These are phyloP conservation scores for Backusella tarrabulga DNA, from an alignment of 192 early-diverging fungal genomes.

Conservation along the genomic window DNA sequence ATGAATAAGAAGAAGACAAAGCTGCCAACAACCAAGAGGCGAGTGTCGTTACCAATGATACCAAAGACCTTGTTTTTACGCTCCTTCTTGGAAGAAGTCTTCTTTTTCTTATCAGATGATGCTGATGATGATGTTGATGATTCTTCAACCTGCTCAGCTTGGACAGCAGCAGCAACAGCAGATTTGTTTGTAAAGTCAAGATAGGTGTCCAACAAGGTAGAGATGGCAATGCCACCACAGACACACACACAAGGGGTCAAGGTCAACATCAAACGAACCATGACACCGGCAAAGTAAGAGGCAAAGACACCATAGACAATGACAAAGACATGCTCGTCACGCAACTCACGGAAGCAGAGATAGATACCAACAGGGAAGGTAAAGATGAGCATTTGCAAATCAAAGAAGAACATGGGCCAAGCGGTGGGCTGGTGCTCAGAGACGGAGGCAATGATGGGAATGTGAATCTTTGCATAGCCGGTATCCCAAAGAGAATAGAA, in stretches of 20 bases:
- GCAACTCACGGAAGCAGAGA: conserved; percentile 93
- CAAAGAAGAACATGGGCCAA: conserved; percentile 99
- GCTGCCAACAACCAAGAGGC: conserved; percentile 58
- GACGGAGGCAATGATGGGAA: conserved; percentile 99
- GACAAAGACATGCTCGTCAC: conserved; percentile 97
- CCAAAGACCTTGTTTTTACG: conserved; percentile 39
- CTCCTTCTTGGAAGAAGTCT: conserved; percentile 17
- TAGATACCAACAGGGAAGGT: conserved; percentile 97
- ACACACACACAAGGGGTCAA: conserved; percentile 98
- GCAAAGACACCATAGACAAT: conserved; percentile 98
- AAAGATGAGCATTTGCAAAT: conserved; percentile 94
- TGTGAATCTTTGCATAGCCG: conserved; percentile 98
- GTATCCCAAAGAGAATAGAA: conserved; percentile 99
- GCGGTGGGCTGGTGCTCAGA: conserved; percentile 99
- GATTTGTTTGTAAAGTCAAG: conserved; percentile 42
- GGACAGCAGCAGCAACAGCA: not conserved
- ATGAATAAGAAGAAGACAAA: conserved; percentile 74
- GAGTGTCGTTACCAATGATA: conserved; percentile 48
- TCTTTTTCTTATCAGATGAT: not conserved
- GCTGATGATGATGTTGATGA: no score
- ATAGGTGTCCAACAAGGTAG: conserved; percentile 86
- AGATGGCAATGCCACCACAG: conserved; percentile 86
- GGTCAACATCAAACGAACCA: conserved; percentile 99
- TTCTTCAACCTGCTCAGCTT: not conserved
- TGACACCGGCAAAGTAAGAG: conserved; percentile 99